phyloP scores from a whole-genome alignment of 2,329 filamentous ascomycete genomes.

The Exophiala calicioides region DNA sequence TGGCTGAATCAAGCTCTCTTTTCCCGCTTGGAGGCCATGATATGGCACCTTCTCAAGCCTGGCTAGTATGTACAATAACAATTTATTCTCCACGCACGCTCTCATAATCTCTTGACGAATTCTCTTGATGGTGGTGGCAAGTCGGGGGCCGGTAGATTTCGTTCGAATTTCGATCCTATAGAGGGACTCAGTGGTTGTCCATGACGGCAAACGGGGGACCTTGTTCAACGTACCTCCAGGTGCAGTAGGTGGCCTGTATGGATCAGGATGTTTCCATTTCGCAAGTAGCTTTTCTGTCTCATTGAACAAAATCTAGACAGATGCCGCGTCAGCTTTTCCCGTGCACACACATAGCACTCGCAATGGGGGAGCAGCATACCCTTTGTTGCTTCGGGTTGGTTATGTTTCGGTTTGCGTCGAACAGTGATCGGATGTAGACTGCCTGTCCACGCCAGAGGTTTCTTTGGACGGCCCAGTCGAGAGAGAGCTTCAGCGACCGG shows the following conservation, averaged over 20 bases:
- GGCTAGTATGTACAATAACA: slow-evolving; percentile 24
- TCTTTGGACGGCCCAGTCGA: slow-evolving; percentile 94
- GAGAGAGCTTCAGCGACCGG: slow-evolving; percentile 84
- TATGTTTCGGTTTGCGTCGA: slow-evolving; percentile 86
- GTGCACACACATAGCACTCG: neutral
- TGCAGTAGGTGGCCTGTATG: slow-evolving; percentile 83
- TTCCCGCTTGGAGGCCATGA: slow-evolving; percentile 7
- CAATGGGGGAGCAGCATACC: slow-evolving; percentile 53
- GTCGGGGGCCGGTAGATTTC: slow-evolving; percentile 80
- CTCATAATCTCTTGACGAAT: slow-evolving; percentile 32
- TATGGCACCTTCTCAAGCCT: slow-evolving; percentile 1
- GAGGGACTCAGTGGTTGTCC: slow-evolving; percentile 16
- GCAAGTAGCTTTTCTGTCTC: slow-evolving; percentile 87
- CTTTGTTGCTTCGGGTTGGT: slow-evolving; percentile 82
- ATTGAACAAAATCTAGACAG: slow-evolving; percentile 69
- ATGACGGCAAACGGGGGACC: neutral
- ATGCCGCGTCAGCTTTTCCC: slow-evolving; percentile 19
- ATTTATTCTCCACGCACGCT: neutral
- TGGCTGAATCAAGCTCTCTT: slow-evolving; percentile 11
- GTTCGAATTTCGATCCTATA: slow-evolving; percentile 89
- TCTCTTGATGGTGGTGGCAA: slow-evolving; percentile 55
- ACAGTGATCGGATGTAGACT: slow-evolving; percentile 90
- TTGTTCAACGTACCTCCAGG: slow-evolving; percentile 71
- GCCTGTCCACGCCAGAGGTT: slow-evolving; percentile 95
- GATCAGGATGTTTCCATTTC: slow-evolving; percentile 97